Base-by-base conservation (phyloP, 1,139 yeast genomes). In the Pichia sp. region DNA sequence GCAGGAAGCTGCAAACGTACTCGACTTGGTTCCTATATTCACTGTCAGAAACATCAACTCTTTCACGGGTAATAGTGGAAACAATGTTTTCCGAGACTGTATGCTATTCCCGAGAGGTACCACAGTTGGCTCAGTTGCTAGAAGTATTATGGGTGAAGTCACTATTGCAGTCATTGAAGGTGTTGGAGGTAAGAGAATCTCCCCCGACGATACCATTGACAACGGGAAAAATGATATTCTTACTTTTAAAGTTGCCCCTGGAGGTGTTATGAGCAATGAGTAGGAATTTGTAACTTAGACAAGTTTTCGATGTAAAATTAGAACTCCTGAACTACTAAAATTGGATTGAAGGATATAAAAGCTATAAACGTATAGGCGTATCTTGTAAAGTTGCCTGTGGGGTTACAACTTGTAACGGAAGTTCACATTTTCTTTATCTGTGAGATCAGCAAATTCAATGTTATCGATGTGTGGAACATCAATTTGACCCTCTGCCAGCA, bases 81-180 rank as follows among this genome's bases (percentile, higher is more conserved):
- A 60, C 6, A 54, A 62, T 29, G 95, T 85, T 8, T 91, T 91
- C 56, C 68, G 94, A 46, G 97, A 91, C 57, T 91, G 98, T 56
- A 74, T 84, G 19, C 63, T 91, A 48, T 77, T 91, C 22, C 83
- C 82, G 53, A 65, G 68, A 38, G 96, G 96, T 3, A 78, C 94
- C 0, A 72, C 88, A 0, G 94, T 87, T n/a, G 80, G 84, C 7
- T 67, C 74, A 29, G 95, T 87, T 6, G 94, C 95, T 1, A 67
- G 87, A 40, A 74, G 74, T 42, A 79, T 91, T 38, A 84, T 91
- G 93, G 98, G 98, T 5, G 97, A 91, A 47, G 94, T 85, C 11
- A 88, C 96, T 0, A 75, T 91, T 39, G 95, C 96, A 2, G 86
- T 87, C 21, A 82, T 88, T 35, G 97, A 91, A 60, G 96, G 96